Evolutionary conservation across 805 yeast genomes (phyloP).

Genomic region (Metschnikowia koreensis): DNA sequence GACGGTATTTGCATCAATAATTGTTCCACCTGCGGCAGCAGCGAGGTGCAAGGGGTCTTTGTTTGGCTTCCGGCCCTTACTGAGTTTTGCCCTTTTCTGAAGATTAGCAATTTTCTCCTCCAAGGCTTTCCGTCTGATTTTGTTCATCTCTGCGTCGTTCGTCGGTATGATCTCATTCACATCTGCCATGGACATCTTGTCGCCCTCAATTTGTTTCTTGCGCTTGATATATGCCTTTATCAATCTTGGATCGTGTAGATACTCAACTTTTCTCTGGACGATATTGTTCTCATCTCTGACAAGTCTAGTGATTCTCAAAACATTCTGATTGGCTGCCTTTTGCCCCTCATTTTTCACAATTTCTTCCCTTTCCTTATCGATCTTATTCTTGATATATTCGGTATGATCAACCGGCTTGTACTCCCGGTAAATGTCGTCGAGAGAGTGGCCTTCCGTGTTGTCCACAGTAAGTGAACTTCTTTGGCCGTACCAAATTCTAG

Average conservation of each 20-base stretch:
- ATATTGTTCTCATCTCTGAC: slow-evolving; percentile 82
- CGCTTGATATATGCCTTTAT: slow-evolving; percentile 80
- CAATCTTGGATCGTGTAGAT: slow-evolving; percentile 80
- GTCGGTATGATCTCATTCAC: slow-evolving; percentile 75
- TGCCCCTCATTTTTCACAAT: slow-evolving; percentile 27
- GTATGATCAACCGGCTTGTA: slow-evolving; percentile 37
- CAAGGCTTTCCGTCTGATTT: slow-evolving; percentile 69
- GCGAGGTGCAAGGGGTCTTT: slow-evolving; percentile 39
- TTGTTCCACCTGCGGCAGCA: slow-evolving; percentile 43
- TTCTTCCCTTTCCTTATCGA: slow-evolving; percentile 35
- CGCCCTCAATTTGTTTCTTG: slow-evolving; percentile 62
- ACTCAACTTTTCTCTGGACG: slow-evolving; percentile 74
- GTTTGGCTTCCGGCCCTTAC: slow-evolving; percentile 38
- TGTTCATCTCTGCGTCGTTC: slow-evolving; percentile 80
- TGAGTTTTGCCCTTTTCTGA: slow-evolving; percentile 65
- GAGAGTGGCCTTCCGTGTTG: slow-evolving; percentile 37
- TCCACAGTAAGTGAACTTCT: slow-evolving; percentile 50
- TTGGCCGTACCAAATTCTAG: slow-evolving; percentile 87
- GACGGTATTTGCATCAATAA: slow-evolving; percentile 44
- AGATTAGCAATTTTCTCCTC: slow-evolving; percentile 82
- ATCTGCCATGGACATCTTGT: slow-evolving; percentile 52
- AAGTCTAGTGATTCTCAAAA: slow-evolving; percentile 64
- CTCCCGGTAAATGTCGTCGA: slow-evolving; percentile 36
- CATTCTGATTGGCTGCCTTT: slow-evolving; percentile 21
- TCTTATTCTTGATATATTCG: slow-evolving; percentile 31